Evolutionary conservation across 1,139 yeast species (phyloP).

Genomic region (Entelexis paramagnoliae): DNA sequence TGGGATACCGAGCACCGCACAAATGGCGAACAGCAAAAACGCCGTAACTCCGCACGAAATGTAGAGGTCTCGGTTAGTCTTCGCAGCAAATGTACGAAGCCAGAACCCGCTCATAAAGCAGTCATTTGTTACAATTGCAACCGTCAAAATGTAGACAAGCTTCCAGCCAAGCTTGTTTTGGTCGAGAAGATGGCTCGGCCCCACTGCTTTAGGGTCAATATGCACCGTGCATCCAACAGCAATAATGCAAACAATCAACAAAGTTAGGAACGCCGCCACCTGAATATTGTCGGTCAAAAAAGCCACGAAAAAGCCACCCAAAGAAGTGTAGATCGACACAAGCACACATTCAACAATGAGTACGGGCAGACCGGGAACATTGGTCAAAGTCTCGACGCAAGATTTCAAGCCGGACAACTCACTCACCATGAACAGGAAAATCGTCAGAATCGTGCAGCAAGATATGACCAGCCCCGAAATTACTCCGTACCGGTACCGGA

Average conservation of each 20-base stretch:
- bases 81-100: conserved; percentile 87
- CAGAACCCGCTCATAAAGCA: conserved; percentile 87
- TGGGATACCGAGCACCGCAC: conserved; percentile 66
- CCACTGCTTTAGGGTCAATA: conserved; percentile 53
- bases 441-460: conserved; percentile 71
- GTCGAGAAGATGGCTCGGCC: conserved; percentile 54
- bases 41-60: conserved; percentile 72
- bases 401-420: conserved; percentile 72
- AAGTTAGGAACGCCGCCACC: conserved; percentile 58
- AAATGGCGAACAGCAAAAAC: conserved; percentile 49
- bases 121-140: conserved; percentile 84
- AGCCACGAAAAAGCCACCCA: conserved; percentile 86
- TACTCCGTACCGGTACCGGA: conserved; percentile 64
- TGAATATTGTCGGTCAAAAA: conserved; percentile 83
- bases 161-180: conserved; percentile 79
- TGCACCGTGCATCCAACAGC: conserved; percentile 73
- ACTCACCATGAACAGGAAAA: conserved; percentile 80
- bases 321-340: conserved; percentile 73
- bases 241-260: conserved; percentile 60
- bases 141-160: conserved; percentile 66
- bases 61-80: conserved; percentile 60
- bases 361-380: conserved; percentile 68
- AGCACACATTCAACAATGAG: conserved; percentile 80
- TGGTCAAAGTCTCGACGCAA: conserved; percentile 70
- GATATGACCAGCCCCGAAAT: conserved; percentile 66